These are phyloP conservation scores for Didymella arachidicola DNA, from an alignment of 2,329 filamentous ascomycete species.

Conservation along the genomic window DNA sequence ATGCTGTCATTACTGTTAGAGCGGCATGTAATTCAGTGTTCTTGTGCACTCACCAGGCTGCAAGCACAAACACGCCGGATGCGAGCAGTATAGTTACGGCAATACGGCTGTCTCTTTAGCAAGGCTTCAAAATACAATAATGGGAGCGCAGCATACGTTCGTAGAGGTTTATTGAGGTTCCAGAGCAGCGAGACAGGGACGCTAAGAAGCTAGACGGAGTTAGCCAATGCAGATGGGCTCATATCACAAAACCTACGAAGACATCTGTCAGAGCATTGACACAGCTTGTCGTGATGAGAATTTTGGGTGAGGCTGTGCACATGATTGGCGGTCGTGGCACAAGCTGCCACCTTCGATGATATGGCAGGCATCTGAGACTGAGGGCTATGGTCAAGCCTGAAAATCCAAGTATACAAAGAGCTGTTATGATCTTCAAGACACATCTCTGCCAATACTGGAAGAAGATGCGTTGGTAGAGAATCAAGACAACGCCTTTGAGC, in stretches of 20 bases:
- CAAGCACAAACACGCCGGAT: conserved; percentile 24
- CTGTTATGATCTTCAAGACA: conserved; percentile 16
- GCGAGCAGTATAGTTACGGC: conserved; percentile 21
- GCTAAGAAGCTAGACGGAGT: conserved; percentile 8
- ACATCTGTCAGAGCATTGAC: conserved; percentile 23
- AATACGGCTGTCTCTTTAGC: conserved; percentile 4
- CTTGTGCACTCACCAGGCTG: conserved; percentile 14
- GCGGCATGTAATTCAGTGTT: too few relatives aligned
- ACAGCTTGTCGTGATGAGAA: conserved; percentile 24
- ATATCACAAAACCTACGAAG: conserved; percentile 4
- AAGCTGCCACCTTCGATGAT: conserved; percentile 12
- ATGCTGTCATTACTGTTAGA: conserved; percentile 9
- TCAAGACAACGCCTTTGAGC: conserved; percentile 25
- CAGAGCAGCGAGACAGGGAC: conserved; percentile 26
- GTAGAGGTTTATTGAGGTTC: conserved; percentile 22
- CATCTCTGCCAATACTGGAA: conserved; percentile 20
- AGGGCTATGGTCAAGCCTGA: conserved; percentile 11
- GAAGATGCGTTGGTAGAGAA: conserved; percentile 24
- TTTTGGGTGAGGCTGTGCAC: conserved; percentile 20
- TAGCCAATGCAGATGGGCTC: background rate
- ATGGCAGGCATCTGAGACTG: conserved; percentile 21
- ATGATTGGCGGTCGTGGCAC: conserved; percentile 11
- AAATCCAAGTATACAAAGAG: conserved; percentile 19
- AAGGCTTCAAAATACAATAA: background rate
- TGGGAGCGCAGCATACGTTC: conserved; percentile 1